A percentile compares a stretch with the other conserved stretches of the same genome.
Evolutionary conservation across 768 basidiomycete genomes (phyloP).

Genomic region (Boletus rubroflammeus): DNA sequence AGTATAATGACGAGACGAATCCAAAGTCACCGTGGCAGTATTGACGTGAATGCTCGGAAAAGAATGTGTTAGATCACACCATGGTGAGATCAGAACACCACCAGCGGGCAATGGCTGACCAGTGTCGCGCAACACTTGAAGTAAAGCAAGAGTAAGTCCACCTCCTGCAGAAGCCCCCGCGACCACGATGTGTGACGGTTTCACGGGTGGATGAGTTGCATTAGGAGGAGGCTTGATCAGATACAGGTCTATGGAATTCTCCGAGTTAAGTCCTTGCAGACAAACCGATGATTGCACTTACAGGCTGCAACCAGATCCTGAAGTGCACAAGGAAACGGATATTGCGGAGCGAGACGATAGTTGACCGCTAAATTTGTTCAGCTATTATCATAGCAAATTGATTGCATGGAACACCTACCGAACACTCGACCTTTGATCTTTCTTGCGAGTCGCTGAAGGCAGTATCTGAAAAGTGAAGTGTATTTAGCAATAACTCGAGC

Average conservation of each 20-base stretch:
- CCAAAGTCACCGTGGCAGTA: conserved; percentile 64
- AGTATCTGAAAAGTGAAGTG: conserved; percentile 43
- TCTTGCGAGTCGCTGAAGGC: conserved; percentile 80
- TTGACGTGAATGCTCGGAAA: conserved; percentile 87
- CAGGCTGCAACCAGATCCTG: conserved; percentile 90
- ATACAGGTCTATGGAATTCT: conserved; percentile 61
- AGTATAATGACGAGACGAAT: not conserved
- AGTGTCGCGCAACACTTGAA: conserved; percentile 84
- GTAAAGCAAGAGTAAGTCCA: conserved; percentile 74
- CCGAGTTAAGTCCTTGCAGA: not conserved
- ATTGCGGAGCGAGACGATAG: conserved; percentile 91
- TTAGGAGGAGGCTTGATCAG: conserved; percentile 83
- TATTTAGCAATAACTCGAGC: conserved; percentile 7
- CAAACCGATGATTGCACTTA: conserved; percentile 33
- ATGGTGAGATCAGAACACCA: conserved; percentile 86
- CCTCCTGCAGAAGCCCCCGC: conserved; percentile 95
- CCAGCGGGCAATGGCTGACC: conserved; percentile 83
- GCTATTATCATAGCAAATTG: not conserved
- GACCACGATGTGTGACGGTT: conserved; percentile 78
- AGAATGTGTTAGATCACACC: conserved; percentile 92
- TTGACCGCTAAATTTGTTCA: conserved; percentile 54
- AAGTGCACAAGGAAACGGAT: conserved; percentile 90
- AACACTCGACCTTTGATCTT: conserved; percentile 93
- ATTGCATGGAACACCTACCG: conserved; percentile 38
- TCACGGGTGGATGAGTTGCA: conserved; percentile 72